These are phyloP conservation scores for Lactarius vividus DNA, from an alignment of 768 basidiomycete species.

Conservation along the genomic window DNA sequence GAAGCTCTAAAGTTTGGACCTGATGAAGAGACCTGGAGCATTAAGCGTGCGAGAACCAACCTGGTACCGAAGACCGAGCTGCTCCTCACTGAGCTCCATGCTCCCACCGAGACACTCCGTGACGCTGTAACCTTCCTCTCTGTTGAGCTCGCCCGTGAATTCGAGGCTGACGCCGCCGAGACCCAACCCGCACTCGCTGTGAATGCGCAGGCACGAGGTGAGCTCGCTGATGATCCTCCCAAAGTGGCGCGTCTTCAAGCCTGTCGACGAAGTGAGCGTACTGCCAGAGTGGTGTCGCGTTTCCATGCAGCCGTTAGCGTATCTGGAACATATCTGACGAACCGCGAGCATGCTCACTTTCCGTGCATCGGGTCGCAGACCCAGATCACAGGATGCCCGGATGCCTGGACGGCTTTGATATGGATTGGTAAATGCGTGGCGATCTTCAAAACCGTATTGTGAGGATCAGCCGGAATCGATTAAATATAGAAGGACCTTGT, in stretches of 20 bases:
- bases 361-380: conserved; percentile 99
- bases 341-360: conserved; percentile 63
- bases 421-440: conserved; percentile 72
- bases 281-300: conserved; percentile 38
- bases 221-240: conserved; percentile 87
- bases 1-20: conserved; percentile 52
- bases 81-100: conserved; percentile 88
- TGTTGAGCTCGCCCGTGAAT: conserved; percentile 88
- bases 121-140: conserved; percentile 57
- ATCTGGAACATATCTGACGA: not conserved
- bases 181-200: conserved; percentile 66
- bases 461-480: not conserved
- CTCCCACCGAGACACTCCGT: conserved; percentile 97
- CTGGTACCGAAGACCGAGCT: conserved; percentile 89
- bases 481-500: conserved; percentile 52
- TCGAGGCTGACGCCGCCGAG: conserved; percentile 86
- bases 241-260: conserved; percentile 90
- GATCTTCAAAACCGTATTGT: conserved; percentile 47
- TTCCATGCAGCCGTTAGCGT: not conserved
- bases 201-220: conserved; percentile 76
- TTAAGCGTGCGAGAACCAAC: conserved; percentile 36
- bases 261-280: conserved; percentile 75
- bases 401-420: conserved; percentile 73
- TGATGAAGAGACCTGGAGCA: not conserved
- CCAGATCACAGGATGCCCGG: conserved; percentile 89